Evolutionary conservation across 805 yeast genomes (phyloP), one percentile per base, ranked within the genome.

Genomic region (Candida boleticola): DNA sequence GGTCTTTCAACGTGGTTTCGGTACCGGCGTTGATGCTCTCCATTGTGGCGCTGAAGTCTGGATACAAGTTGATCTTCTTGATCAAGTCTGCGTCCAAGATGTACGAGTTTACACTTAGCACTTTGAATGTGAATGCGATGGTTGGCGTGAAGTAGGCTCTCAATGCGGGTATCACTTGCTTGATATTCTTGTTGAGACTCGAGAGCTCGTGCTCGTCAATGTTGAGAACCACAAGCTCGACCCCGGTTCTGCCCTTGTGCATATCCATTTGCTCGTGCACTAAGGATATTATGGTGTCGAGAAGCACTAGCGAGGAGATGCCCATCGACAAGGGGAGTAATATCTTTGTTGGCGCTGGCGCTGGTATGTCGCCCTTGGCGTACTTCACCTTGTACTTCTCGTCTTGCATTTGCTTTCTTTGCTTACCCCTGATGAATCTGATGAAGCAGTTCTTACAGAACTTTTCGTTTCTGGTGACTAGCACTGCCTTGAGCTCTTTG

Each of bases 381-480:
- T 68, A 89, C 52, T 82, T 76, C 18, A 85, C 90, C 55, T 87
- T 85, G 64, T 76, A 89, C 41, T 73, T 77, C 11, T 85, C 89
- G 48, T 74, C 77, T 57, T 67, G 71, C 89, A 92, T 80, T 54
- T 76, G 85, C 54, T 84, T 85, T 47, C 96, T 72, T 61, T 87
- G 89, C 59, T 90, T 90, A 19, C 87, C 82, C 43, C 83, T 73
- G 29, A 90, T 71, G 57, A 88, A 90, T 45, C 81, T 73, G 17
- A 76, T 56, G 52, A 88, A 92, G 60, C 98, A 90, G 2, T 45
- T 43, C 45, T 67, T 61, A 62, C 95, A 86, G 44, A 83, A 83
- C 14, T 65, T 55, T 54, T 85, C 92, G 46, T 81, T 81, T 39
- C 95, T 62, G 2, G 87, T 72, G 1, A 67, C 51, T 3, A 79